Conservation (phyloP, 176 grass and related monocot genomes). For the Tuctoria greenei region DNA sequence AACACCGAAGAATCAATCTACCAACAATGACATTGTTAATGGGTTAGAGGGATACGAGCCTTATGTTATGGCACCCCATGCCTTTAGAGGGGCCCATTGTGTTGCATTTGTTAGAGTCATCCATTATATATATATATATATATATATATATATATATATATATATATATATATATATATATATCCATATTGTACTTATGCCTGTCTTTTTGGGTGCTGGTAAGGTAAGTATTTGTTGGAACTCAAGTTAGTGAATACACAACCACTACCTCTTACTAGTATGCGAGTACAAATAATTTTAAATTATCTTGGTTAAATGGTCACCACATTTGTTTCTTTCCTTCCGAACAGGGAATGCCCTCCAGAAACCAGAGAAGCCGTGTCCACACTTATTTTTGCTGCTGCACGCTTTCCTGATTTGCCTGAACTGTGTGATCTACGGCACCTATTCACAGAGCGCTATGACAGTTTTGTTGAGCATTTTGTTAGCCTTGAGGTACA, state of each 20-base stretch:
- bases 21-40: not conserved
- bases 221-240: not conserved
- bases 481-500: slow-evolving; percentile 78
- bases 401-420: slow-evolving; percentile 78
- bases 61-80: slow-evolving; percentile 1
- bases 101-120: not conserved
- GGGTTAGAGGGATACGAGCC: not conserved
- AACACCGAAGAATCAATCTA: not conserved
- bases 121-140: not conserved
- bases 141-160: too few relatives aligned
- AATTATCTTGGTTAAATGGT: slow-evolving; percentile 6
- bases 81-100: not conserved
- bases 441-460: slow-evolving; percentile 66
- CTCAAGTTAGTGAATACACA: slow-evolving; percentile 3
- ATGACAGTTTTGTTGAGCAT: slow-evolving; percentile 53
- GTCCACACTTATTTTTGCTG: slow-evolving; percentile 82
- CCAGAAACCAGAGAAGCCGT: slow-evolving; percentile 74
- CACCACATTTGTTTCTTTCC: not conserved
- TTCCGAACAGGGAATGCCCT: slow-evolving; percentile 69
- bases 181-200: not conserved
- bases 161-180: not conserved
- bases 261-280: not conserved
- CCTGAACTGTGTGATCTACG: slow-evolving; percentile 77
- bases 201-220: not conserved
- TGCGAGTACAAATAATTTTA: not conserved